A percentile compares a stretch with the other conserved stretches of the same genome.
These are phyloP conservation scores for Patellifolia procumbens DNA, from an alignment of 179 eudicot species.

Conservation along the genomic window DNA sequence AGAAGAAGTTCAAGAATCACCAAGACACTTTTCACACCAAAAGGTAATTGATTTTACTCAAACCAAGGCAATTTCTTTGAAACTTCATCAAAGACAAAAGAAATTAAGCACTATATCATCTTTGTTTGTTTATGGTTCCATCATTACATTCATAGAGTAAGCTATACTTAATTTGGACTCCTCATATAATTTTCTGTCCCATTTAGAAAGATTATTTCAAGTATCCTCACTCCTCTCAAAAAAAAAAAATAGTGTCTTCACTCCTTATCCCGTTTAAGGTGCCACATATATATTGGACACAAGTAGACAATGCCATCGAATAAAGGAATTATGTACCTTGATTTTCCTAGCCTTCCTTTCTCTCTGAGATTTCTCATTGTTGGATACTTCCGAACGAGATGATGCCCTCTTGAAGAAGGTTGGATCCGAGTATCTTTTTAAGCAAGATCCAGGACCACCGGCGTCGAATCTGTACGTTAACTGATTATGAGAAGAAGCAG, in stretches of 20 bases:
- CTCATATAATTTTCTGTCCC: no score
- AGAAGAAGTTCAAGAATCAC: not conserved
- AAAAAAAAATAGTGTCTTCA: no score
- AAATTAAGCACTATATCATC: not conserved
- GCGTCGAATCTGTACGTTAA: constrained; percentile 72
- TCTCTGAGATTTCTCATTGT: constrained; percentile 39
- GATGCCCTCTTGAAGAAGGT: constrained; percentile 80
- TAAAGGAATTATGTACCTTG: constrained; percentile 47
- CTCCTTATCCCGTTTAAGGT: no score
- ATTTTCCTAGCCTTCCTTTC: constrained; percentile 58
- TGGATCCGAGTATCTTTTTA: constrained; percentile 95
- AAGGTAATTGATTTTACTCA: not conserved
- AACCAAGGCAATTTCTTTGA: not conserved
- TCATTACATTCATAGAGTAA: not conserved
- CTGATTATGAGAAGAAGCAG: constrained; percentile 9
- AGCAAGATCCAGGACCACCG: constrained; percentile 95
- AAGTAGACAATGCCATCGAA: no score
- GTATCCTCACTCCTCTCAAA: no score
- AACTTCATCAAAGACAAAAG: not conserved
- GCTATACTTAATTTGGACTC: no score
- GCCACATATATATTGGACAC: no score
- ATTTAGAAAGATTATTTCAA: no score
- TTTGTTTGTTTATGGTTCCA: not conserved
- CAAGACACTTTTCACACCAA: not conserved
- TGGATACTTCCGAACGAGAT: constrained; percentile 42